Conservation (phyloP, 306 rosid genomes). For the Chamaecrista fasciculata region DNA sequence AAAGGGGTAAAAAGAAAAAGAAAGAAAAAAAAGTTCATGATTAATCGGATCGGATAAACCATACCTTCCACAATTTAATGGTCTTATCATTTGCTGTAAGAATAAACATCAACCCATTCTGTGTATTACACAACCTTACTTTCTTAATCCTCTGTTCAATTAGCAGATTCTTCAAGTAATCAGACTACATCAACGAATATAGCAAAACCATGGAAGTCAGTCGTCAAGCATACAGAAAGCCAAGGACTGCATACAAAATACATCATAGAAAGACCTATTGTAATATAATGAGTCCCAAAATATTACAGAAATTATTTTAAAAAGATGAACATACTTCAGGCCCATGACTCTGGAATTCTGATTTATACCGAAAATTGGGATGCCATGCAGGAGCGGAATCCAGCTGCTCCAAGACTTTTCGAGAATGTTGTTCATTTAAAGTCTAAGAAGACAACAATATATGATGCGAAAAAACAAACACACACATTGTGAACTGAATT, state of each 20-base stretch:
- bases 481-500: too few relatives aligned
- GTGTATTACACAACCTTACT: conserved; percentile 57
- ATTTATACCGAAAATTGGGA: conserved; percentile 49
- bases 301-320: not conserved
- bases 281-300: not conserved
- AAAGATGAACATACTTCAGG: conserved; percentile 50
- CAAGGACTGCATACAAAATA: not conserved
- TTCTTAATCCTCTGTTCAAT: conserved; percentile 63
- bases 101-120: conserved; percentile 48
- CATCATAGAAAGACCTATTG: not conserved
- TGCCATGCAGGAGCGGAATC: conserved; percentile 36
- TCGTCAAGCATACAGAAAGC: not conserved
- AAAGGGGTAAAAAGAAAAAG: too few relatives aligned
- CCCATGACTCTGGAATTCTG: conserved; percentile 70
- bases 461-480: too few relatives aligned
- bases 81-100: conserved; percentile 70
- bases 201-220: not conserved
- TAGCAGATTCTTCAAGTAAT: conserved; percentile 59
- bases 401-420: conserved; percentile 51
- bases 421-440: conserved; percentile 28
- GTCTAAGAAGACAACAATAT: conserved; percentile 45
- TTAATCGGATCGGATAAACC: not conserved
- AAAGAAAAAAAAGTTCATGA: not conserved
- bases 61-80: conserved; percentile 60
- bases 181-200: conserved; percentile 38